Evolutionary conservation across 2,329 filamentous ascomycete genomes (phyloP).

Genomic region (Neonectria coccinea): DNA sequence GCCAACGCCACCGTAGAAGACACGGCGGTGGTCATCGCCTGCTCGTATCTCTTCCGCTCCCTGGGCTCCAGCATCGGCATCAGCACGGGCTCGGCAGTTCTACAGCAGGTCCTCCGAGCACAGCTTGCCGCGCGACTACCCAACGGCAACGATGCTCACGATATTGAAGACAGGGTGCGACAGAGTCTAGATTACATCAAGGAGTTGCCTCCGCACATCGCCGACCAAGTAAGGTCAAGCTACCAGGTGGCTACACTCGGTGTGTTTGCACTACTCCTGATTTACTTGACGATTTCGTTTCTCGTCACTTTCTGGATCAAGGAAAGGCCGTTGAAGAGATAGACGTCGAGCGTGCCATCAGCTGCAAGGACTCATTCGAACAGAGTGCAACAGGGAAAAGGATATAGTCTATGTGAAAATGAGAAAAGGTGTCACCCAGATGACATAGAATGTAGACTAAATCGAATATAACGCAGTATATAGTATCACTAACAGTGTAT

Average conservation of each 20-base stretch:
- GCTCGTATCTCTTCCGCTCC: slow-evolving; percentile 83
- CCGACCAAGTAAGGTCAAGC: slow-evolving; percentile 70
- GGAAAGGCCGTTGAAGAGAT: slow-evolving; percentile 65
- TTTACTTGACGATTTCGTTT: slow-evolving; percentile 54
- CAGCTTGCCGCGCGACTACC: slow-evolving; percentile 66
- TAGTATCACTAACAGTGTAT: background rate
- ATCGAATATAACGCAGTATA: background rate
- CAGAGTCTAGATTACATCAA: slow-evolving; percentile 78
- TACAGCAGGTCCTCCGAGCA: slow-evolving; percentile 75
- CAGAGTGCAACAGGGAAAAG: background rate
- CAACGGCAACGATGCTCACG: slow-evolving; percentile 68
- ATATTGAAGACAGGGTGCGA: slow-evolving; percentile 76
- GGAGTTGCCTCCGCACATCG: slow-evolving; percentile 69
- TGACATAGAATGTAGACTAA: too few relatives aligned
- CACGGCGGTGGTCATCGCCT: slow-evolving; percentile 80
- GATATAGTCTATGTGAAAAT: too few relatives aligned
- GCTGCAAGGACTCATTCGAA: background rate
- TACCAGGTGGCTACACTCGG: slow-evolving; percentile 66
- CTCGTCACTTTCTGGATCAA: slow-evolving; percentile 62
- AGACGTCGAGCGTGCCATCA: background rate
- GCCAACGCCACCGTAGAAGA: slow-evolving; percentile 76
- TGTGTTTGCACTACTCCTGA: slow-evolving; percentile 55
- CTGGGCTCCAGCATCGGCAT: slow-evolving; percentile 82
- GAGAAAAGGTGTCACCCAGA: too few relatives aligned
- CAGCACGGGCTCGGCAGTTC: slow-evolving; percentile 76